phyloP scores from a whole-genome alignment of 83 land plant genomes.

The Thuja plicata region DNA sequence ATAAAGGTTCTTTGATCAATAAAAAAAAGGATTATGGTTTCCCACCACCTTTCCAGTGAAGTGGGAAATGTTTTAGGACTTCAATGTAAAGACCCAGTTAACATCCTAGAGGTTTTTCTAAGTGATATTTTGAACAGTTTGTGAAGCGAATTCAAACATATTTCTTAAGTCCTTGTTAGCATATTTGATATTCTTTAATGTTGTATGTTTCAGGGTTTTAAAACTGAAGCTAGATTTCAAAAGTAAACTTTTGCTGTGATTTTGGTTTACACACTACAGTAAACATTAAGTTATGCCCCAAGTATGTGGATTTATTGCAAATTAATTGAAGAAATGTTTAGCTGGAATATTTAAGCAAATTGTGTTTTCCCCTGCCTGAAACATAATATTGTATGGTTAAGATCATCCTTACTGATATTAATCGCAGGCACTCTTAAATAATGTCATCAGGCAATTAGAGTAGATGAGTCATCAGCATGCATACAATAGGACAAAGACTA shows the following conservation, averaged over 20 bases:
- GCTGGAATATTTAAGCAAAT: not conserved
- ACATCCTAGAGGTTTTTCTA: not conserved
- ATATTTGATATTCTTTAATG: not conserved
- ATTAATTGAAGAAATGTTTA: not conserved
- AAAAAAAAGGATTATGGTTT: not conserved
- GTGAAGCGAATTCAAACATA: not conserved
- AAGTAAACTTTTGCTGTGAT: not conserved
- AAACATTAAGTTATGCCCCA: not conserved
- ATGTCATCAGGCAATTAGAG: not conserved
- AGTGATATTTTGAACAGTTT: not conserved
- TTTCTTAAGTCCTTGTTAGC: not conserved
- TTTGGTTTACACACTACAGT: not conserved
- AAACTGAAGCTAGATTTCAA: not conserved
- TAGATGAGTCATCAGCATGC: not conserved
- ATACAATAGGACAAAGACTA: not conserved
- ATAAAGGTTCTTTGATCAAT: not conserved
- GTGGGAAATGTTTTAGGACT: not conserved
- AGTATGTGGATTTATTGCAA: not conserved
- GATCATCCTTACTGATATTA: not conserved
- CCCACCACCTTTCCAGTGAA: not conserved
- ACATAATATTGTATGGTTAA: not conserved
- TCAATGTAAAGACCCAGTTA: not conserved
- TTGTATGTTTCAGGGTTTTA: not conserved
- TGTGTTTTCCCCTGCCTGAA: not conserved
- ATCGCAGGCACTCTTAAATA: not conserved